phyloP scores from a whole-genome alignment of 2,329 filamentous ascomycete genomes.

The Paecilomyces formosus region DNA sequence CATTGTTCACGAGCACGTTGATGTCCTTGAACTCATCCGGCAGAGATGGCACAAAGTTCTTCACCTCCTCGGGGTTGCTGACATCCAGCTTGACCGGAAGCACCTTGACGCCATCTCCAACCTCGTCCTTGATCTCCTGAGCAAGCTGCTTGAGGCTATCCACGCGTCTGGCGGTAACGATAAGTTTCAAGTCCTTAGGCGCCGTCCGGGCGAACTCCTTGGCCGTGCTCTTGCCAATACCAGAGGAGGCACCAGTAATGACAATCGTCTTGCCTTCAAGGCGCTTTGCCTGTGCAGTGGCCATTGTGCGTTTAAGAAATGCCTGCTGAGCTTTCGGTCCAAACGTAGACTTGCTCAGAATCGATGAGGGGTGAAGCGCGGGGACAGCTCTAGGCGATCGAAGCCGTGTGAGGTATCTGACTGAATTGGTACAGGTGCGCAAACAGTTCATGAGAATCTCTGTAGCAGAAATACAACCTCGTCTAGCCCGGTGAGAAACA shows the following conservation, averaged over 20 bases:
- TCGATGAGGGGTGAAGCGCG: background rate
- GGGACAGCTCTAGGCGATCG: background rate
- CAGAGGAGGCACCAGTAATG: conserved; percentile 86
- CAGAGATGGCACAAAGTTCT: conserved; percentile 62
- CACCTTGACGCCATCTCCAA: conserved; percentile 73
- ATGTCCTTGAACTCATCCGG: conserved; percentile 79
- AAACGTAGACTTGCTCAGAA: background rate
- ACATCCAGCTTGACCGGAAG: conserved; percentile 80
- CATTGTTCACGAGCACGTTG: conserved; percentile 91
- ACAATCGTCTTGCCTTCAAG: conserved; percentile 89
- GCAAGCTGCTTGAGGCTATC: conserved; percentile 72
- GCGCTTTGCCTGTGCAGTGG: conserved; percentile 67
- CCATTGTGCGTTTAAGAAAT: conserved; percentile 44
- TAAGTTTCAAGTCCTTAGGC: conserved; percentile 69
- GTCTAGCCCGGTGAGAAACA: background rate
- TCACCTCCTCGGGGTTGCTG: conserved; percentile 68
- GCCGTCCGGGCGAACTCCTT: conserved; percentile 86
- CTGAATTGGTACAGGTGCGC: background rate
- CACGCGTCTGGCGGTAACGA: conserved; percentile 80
- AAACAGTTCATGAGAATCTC: background rate
- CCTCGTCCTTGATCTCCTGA: conserved; percentile 65
- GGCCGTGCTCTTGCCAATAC: conserved; percentile 70
- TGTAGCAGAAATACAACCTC: background rate
- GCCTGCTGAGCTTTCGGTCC: background rate
- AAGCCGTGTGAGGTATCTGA: background rate